Conservation (phyloP, 1,284 basidiomycete species). For the Inonotus obliquus region DNA sequence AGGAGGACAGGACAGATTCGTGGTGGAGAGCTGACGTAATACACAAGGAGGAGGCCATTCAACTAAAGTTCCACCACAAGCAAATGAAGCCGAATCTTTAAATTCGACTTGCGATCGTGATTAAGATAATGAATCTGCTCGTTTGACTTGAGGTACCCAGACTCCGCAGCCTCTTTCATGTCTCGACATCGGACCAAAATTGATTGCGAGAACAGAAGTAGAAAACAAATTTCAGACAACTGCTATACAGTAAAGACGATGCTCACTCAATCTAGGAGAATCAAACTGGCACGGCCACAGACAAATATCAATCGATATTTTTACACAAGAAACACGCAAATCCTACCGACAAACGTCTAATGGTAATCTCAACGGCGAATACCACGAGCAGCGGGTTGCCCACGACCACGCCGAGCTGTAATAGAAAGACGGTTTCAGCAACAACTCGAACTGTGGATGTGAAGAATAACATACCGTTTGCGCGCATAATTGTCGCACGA, state of each 20-base stretch:
- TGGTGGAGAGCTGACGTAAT: conserved; percentile 2
- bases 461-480: conserved; percentile 29
- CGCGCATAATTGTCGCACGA: conserved; percentile 94
- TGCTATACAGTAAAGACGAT: conserved; percentile 2
- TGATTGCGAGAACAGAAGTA: too few relatives aligned
- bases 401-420: conserved; percentile 78
- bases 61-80: too few relatives aligned
- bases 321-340: conserved; percentile 9
- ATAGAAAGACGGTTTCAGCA: conserved; percentile 22
- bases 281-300: background rate
- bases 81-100: too few relatives aligned
- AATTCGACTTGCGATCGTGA: too few relatives aligned
- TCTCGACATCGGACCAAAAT: too few relatives aligned
- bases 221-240: too few relatives aligned
- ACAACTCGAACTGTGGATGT: conserved; percentile 15
- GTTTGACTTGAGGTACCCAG: too few relatives aligned
- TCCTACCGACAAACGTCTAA: background rate
- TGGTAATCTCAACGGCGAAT: conserved; percentile 58
- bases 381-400: conserved; percentile 67
- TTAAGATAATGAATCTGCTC: too few relatives aligned
- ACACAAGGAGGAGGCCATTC: too few relatives aligned
- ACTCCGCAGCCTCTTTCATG: too few relatives aligned
- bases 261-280: conserved; percentile 7
- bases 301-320: conserved; percentile 5
- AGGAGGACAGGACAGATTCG: background rate